Evolutionary conservation across 192 early-diverging fungal species (phyloP).

Genomic region (Entrophospora sp.): DNA sequence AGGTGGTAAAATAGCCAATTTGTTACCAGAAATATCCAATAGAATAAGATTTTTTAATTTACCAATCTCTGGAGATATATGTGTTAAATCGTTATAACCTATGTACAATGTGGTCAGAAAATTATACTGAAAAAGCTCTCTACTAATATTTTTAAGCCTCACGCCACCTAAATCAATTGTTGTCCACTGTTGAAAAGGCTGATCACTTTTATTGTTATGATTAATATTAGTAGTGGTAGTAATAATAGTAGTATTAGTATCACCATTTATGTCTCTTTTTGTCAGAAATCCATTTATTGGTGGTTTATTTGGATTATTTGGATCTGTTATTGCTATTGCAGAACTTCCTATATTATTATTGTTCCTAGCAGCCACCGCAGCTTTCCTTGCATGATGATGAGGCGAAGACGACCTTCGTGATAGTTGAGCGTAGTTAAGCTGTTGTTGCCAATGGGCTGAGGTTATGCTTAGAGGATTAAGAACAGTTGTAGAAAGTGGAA

Average conservation of each 20-base stretch:
- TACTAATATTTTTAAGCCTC: slow-evolving; percentile 73
- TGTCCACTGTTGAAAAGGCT: slow-evolving; percentile 60
- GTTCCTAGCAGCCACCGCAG: slow-evolving; percentile 67
- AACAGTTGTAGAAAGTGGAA: not conserved
- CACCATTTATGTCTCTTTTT: slow-evolving; percentile 31
- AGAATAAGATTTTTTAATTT: slow-evolving; percentile 57
- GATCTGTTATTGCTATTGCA: slow-evolving; percentile 44
- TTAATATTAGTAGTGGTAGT: too few species aligned
- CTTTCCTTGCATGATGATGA: slow-evolving; percentile 85
- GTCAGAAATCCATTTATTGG: slow-evolving; percentile 33
- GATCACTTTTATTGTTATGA: slow-evolving; percentile 14
- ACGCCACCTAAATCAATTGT: slow-evolving; percentile 93
- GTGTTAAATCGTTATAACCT: slow-evolving; percentile 89
- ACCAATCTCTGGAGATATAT: slow-evolving; percentile 61
- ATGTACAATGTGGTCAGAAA: slow-evolving; percentile 91
- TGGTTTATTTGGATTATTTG: slow-evolving; percentile 45
- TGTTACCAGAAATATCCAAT: slow-evolving; percentile 87
- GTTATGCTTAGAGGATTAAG: not conserved
- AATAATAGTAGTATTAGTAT: too few species aligned
- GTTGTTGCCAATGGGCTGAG: slow-evolving; percentile 58
- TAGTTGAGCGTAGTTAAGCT: slow-evolving; percentile 59
- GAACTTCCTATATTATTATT: slow-evolving; percentile 36
- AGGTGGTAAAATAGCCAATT: slow-evolving; percentile 68
- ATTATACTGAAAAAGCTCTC: slow-evolving; percentile 66
- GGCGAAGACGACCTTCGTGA: slow-evolving; percentile 72